A percentile compares a stretch with the other conserved stretches of the same genome.
phyloP scores from a whole-genome alignment of 176 grass and related monocot species.

The Dendrocalamus sinicus region DNA sequence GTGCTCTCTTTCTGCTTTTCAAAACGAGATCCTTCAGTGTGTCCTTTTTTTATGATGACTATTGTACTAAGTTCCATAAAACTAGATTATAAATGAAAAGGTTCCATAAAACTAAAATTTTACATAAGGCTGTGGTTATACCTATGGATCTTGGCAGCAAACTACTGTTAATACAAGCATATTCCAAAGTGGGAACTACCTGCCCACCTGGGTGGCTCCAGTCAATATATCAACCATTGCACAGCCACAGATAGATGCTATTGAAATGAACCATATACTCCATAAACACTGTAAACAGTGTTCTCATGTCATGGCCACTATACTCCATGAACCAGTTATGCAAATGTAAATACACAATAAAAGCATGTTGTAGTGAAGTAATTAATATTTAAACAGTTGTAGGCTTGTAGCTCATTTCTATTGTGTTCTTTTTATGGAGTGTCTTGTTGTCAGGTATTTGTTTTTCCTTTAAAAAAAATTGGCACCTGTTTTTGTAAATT shows the following conservation, averaged over 20 bases:
- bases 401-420: background rate
- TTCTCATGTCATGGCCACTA: background rate
- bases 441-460: background rate
- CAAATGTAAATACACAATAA: background rate
- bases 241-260: background rate
- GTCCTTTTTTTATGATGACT: background rate
- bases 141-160: background rate
- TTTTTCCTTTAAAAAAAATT: background rate
- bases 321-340: background rate
- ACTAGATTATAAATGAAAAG: too few species aligned
- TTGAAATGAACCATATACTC: background rate
- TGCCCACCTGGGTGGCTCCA: background rate
- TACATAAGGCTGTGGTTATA: background rate
- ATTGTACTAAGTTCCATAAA: constrained; percentile 6
- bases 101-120: too few species aligned
- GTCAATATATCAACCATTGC: background rate
- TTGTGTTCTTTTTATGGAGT: background rate
- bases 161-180: constrained; percentile 3
- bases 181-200: background rate
- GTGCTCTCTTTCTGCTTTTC: background rate
- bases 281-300: background rate
- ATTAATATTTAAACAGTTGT: background rate
- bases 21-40: background rate
- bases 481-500: background rate
- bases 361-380: background rate